Percentiles rank a stretch among this genome's conserved stretches.
These are phyloP conservation scores for Boletus bicolor DNA, from an alignment of 768 basidiomycete species.

Conservation along the genomic window DNA sequence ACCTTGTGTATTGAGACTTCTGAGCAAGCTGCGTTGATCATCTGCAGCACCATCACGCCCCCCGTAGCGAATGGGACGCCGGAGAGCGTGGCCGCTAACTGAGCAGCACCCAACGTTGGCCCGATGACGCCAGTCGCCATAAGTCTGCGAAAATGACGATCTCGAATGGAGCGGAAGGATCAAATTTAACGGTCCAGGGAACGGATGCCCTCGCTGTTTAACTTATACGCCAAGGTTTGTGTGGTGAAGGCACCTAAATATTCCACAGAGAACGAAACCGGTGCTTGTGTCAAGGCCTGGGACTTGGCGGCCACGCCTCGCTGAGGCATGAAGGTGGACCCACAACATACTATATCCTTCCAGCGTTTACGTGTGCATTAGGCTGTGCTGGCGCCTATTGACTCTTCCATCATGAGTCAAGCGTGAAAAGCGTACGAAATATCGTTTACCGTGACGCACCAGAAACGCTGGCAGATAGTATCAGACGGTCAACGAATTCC, in stretches of 20 bases:
- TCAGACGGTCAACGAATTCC: background rate
- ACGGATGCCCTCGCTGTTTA: background rate
- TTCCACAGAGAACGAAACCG: background rate
- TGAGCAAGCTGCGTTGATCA: constrained; percentile 45
- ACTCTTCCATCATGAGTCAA: background rate
- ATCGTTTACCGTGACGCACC: background rate
- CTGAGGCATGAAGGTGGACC: constrained; percentile 4
- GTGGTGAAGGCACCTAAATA: background rate
- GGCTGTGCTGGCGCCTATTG: background rate
- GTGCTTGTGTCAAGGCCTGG: background rate
- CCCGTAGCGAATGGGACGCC: constrained; percentile 47
- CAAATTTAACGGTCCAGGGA: background rate
- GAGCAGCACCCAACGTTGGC: constrained; percentile 30
- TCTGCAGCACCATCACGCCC: constrained; percentile 40
- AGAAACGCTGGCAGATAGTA: background rate
- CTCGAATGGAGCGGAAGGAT: background rate
- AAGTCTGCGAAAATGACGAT: background rate
- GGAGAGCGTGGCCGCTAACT: constrained; percentile 41
- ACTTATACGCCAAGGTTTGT: constrained; percentile 7
- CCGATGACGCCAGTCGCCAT: constrained; percentile 21
- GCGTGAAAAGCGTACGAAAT: background rate
- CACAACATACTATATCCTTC: constrained; percentile 7
- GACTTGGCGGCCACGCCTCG: background rate
- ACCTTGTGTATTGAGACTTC: constrained; percentile 52
- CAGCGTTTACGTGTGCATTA: background rate